Percentiles rank a stretch among this genome's conserved stretches.
Conservation (phyloP, 1,139 yeast species). For the Zygotorulaspora mrakii region DNA sequence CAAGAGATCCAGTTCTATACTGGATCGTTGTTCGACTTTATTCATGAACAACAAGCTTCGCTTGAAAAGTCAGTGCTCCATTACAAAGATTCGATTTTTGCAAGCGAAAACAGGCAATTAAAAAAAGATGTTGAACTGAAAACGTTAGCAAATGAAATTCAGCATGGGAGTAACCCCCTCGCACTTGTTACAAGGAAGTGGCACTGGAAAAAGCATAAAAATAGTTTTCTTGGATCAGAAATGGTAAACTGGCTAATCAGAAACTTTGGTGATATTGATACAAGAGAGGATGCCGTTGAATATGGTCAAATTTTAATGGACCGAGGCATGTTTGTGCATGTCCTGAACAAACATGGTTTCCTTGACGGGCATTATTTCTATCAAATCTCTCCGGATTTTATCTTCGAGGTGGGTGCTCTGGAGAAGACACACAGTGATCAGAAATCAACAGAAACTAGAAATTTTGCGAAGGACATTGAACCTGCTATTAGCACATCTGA, state of each 20-base stretch:
- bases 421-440: slow-evolving; percentile 8
- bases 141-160: slow-evolving; percentile 63
- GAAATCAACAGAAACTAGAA: slow-evolving; percentile 9
- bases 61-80: slow-evolving; percentile 20
- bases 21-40: slow-evolving; percentile 70
- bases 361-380: slow-evolving; percentile 93
- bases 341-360: slow-evolving; percentile 75
- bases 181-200: slow-evolving; percentile 74
- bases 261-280: slow-evolving; percentile 71
- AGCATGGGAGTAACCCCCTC: slow-evolving; percentile 52
- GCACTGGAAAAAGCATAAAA: slow-evolving; percentile 79
- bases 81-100: slow-evolving; percentile 39
- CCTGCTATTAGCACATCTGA: slow-evolving; percentile 13
- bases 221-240: slow-evolving; percentile 83
- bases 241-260: slow-evolving; percentile 81
- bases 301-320: slow-evolving; percentile 78
- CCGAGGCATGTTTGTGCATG: slow-evolving; percentile 70
- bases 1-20: slow-evolving; percentile 87
- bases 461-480: slow-evolving; percentile 10
- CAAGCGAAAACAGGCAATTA: slow-evolving; percentile 36
- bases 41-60: slow-evolving; percentile 44
- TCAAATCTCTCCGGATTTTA: slow-evolving; percentile 58
- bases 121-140: slow-evolving; percentile 42
- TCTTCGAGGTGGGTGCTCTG: slow-evolving; percentile 17
- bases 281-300: slow-evolving; percentile 75